Evolutionary conservation across 2,329 filamentous ascomycete genomes (phyloP), one percentile per base, ranked within the genome.

Genomic region (Balansia obtecta): DNA sequence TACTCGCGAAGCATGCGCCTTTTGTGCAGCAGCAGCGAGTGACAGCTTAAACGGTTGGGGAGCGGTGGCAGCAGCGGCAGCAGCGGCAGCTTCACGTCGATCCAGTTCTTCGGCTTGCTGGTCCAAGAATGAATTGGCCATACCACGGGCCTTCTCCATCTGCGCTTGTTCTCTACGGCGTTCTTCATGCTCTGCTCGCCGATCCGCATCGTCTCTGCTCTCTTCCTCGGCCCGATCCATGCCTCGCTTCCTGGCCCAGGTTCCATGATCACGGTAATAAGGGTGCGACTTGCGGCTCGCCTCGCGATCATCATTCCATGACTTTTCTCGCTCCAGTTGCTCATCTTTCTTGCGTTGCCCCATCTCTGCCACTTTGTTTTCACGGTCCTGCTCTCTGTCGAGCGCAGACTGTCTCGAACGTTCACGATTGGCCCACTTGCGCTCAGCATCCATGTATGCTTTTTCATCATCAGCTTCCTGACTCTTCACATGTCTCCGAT

Each of bases 221-320:
- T 80, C 76, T 63, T 98, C 93, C 6, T 85, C 79, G 8, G 78
- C 77, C 37, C 87, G 79, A 60, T 89, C 87, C 15, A 75, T 72
- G 1, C 79, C 80, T 45, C 93, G 85, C 62, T 89, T 91, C 16
- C 89, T 82, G 52, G 85, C 82, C 89, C 91, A 98, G 20, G 81
- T 77, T 40, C 83, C 85, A 46, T 85, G 86, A 59, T 98, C 91
- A 46, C 83, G 76, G 68, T 96, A 97, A 71, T 96, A 98, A 39
- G 86, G 77, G 53, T 89, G 82, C 3, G 72, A 70, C 66, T 88
- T 89, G 22, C 83, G 77, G 16, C 73, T 74, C 7, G 80, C 77
- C 68, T 97, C 90, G n/a, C 77, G 71, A 58, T 95, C 89, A 59
- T 98, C 93, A 58, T 97, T 85, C 80, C 89, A 97, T n/a, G 84